Percentiles rank a stretch among this genome's conserved stretches.
These are phyloP conservation scores for Aspergillus pseudoglaucus DNA, from an alignment of 2,329 filamentous ascomycete genomes.

Conservation along the genomic window DNA sequence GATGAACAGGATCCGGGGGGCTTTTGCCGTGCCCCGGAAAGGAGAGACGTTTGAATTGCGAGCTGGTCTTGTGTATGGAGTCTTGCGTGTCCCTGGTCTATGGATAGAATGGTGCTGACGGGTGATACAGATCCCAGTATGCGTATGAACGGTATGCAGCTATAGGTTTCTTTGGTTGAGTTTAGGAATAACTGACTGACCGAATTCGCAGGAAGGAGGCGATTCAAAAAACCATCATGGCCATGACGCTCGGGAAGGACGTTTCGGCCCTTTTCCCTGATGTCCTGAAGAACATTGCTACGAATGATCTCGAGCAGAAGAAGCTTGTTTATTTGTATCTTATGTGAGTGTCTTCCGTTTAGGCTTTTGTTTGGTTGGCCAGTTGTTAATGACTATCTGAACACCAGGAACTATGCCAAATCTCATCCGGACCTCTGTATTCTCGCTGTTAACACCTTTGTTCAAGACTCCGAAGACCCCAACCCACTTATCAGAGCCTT, in stretches of 20 bases:
- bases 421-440: slow-evolving; percentile 98
- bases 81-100: slow-evolving; percentile 10
- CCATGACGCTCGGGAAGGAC: slow-evolving; percentile 98
- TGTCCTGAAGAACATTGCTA: slow-evolving; percentile 98
- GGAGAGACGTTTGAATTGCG: slow-evolving; percentile 97
- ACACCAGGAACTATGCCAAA: slow-evolving; percentile 90
- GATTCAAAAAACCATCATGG: slow-evolving; percentile 99
- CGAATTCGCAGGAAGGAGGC: slow-evolving; percentile 68
- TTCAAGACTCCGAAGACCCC: slow-evolving; percentile 97
- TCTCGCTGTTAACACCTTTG: slow-evolving; percentile 96
- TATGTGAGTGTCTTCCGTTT: slow-evolving; percentile 56
- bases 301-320: slow-evolving; percentile 91
- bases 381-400: slow-evolving; percentile 12
- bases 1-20: slow-evolving; percentile 90
- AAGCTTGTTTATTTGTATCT: slow-evolving; percentile 98
- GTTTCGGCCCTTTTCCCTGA: slow-evolving; percentile 96
- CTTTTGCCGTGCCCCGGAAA: slow-evolving; percentile 87
- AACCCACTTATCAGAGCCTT: slow-evolving; percentile 92
- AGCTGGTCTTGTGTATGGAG: slow-evolving; percentile 68
- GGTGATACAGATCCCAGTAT: slow-evolving; percentile 72
- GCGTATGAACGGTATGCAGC: slow-evolving; percentile 71
- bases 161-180: background rate
- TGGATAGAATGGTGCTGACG: slow-evolving; percentile 28
- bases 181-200: background rate
- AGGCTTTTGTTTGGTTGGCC: background rate